Percentiles rank a stretch among this genome's conserved stretches.
These are phyloP conservation scores for Pyrrhoderma lamaoense DNA, from an alignment of 1,284 basidiomycete species.

Conservation along the genomic window DNA sequence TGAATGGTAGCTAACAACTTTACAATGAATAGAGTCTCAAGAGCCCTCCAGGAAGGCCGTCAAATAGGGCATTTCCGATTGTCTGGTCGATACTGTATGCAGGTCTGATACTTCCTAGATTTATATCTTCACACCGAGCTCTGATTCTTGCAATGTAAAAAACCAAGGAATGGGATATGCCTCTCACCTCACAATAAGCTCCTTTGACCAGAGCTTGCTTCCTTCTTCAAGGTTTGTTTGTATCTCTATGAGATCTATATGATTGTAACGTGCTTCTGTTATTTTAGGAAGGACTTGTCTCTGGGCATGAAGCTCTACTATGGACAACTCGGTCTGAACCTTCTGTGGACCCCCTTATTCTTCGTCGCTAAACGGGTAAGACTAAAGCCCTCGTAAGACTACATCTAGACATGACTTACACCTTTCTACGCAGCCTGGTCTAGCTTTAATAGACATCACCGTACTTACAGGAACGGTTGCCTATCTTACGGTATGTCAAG, in stretches of 20 bases:
- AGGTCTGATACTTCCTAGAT: conserved; percentile 25
- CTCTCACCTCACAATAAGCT: conserved; percentile 56
- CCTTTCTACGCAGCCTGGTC: conserved; percentile 33
- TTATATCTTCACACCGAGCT: neutral
- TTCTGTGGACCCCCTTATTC: conserved; percentile 68
- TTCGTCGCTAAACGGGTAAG: conserved; percentile 48
- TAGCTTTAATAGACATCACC: conserved; percentile 56
- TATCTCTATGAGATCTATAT: too few relatives aligned
- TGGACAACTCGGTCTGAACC: conserved; percentile 61
- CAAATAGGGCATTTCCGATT: conserved; percentile 48
- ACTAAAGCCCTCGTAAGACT: neutral
- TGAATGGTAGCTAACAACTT: conserved; percentile 6
- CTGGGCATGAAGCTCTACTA: conserved; percentile 62
- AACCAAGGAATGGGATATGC: conserved; percentile 55
- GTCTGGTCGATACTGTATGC: conserved; percentile 52
- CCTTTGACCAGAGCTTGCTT: conserved; percentile 36
- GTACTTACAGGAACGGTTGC: conserved; percentile 53
- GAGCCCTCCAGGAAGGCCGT: conserved; percentile 40
- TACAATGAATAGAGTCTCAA: neutral
- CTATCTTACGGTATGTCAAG: conserved; percentile 51
- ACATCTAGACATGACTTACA: neutral
- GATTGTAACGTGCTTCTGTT: neutral
- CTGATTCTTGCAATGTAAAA: neutral
- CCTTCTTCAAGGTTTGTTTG: conserved; percentile 4
- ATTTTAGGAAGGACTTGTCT: conserved; percentile 38